Evolutionary conservation across 2,329 filamentous ascomycete species (phyloP).

Genomic region (Talaromyces albobiverticillius): DNA sequence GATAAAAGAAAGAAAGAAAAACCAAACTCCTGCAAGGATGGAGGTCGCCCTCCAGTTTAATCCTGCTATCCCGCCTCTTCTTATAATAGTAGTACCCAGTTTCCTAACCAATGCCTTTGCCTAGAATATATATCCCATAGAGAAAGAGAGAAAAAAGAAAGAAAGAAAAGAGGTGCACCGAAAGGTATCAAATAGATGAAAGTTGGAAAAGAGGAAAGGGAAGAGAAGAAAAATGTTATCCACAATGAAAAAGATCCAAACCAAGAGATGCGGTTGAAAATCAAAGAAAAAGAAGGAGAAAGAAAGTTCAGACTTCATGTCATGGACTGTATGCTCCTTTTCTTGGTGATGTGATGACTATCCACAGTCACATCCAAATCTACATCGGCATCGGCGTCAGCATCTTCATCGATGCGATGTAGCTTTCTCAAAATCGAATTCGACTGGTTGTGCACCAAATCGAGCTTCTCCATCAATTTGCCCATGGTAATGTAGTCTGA

Average conservation of each 20-base stretch:
- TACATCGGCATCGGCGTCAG: constrained; percentile 7
- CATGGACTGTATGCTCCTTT: constrained; percentile 46
- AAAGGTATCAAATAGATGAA: constrained; percentile 7
- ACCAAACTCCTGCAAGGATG: constrained; percentile 14
- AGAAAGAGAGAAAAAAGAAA: neutral
- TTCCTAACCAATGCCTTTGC: constrained; percentile 2
- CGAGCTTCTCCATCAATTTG: constrained; percentile 81
- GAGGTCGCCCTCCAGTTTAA: constrained; percentile 14
- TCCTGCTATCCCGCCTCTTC: constrained; percentile 12
- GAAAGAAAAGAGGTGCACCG: neutral
- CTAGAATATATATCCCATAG: constrained; percentile 1
- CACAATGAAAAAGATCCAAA: constrained; percentile 10
- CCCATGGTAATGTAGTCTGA: constrained; percentile 75
- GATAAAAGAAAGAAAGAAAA: neutral
- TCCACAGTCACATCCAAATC: constrained; percentile 19
- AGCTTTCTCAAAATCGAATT: constrained; percentile 42
- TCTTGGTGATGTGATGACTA: constrained; percentile 41
- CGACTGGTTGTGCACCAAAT: constrained; percentile 57
- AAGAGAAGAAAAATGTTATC: constrained; percentile 19
- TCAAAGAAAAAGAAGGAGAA: constrained; percentile 20
- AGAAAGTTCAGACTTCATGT: constrained; percentile 25
- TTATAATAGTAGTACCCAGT: neutral
- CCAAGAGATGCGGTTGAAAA: constrained; percentile 15
- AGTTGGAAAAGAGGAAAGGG: constrained; percentile 17
- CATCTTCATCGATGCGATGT: constrained; percentile 42